Evolutionary conservation across 805 yeast genomes (phyloP), one percentile per base, ranked within the genome.

Genomic region (Ogataea kodamae): DNA sequence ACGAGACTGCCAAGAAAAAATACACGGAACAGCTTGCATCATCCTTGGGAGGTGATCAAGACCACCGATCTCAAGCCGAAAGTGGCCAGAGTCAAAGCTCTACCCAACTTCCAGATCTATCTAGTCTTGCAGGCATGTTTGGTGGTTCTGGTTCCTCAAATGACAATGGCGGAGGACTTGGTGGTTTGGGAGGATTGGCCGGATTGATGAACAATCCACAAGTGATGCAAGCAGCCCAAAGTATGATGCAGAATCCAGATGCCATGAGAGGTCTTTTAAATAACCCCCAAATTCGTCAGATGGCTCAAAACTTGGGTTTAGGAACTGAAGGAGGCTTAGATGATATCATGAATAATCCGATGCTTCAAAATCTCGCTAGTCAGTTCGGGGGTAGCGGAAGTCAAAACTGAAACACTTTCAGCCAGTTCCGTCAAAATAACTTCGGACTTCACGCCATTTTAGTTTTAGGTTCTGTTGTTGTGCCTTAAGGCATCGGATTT

Each of bases 121-220:
- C 87, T n/a, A 68, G 73, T 20, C 57, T 71, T 14, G 67, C 68
- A 6, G 54, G 61, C 11, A 68, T 81, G 78, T 67, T 82, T 43
- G 86, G 85, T 23, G 65, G 69, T 31, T 78, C 76, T 34, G n/a
- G n/a, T n/a, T n/a, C n/a, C n/a, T n/a, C n/a, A n/a, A n/a, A n/a
- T n/a, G n/a, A n/a, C n/a, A 76, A 74, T 21, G 90, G 85, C 21
- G 85, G 85, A 17, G 78, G 76, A 67, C 81, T 74, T 35, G 74
- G 89, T 25, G 89, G 88, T 14, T 74, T 78, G 68, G 79, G 86
- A 48, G 70, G 74, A 45, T 66, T 87, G 37, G 67, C 76, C 29
- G 78, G 78, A 18, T 59, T 89, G 65, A 71, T 89, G 80, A 78
- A 73, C 61, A 88, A 89, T 62, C 98, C 98, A n/a, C 90, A 81